A percentile compares a stretch with the other conserved stretches of the same genome.
phyloP scores from a whole-genome alignment of 345 rosid species.

The Salix arbutifolia region DNA sequence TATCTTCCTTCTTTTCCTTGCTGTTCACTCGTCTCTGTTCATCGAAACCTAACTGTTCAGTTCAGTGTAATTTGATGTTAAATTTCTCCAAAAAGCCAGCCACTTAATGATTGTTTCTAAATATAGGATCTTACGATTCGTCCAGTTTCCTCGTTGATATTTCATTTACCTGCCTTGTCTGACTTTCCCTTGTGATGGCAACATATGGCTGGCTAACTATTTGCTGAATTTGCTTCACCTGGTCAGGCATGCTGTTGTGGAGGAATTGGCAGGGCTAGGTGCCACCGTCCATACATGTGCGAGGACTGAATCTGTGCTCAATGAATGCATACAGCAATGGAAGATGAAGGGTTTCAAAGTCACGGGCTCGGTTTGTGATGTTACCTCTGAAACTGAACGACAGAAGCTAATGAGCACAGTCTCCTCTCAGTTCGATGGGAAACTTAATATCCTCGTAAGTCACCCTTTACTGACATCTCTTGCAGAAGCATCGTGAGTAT shows the following conservation, averaged over 20 bases:
- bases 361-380: conserved; percentile 15
- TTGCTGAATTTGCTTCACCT: too few relatives aligned
- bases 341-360: conserved; percentile 20
- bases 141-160: too few relatives aligned
- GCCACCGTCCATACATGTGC: conserved; percentile 18
- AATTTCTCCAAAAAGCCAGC: too few relatives aligned
- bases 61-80: too few relatives aligned
- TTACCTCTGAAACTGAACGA: conserved; percentile 9
- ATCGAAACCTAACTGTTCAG: too few relatives aligned
- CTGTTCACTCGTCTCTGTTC: too few relatives aligned
- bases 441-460: conserved; percentile 21
- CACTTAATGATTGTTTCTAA: too few relatives aligned
- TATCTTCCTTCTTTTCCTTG: background rate
- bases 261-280: conserved; percentile 20
- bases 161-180: too few relatives aligned
- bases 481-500: background rate
- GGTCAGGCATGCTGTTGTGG: conserved; percentile 15
- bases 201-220: too few relatives aligned
- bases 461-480: background rate
- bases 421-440: conserved; percentile 12
- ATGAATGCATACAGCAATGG: conserved; percentile 11
- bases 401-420: conserved; percentile 9
- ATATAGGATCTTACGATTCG: too few relatives aligned
- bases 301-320: conserved; percentile 2
- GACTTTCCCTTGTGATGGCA: too few relatives aligned